Conservation (phyloP, 345 rosid genomes). For the Eucalyptus cloeziana region DNA sequence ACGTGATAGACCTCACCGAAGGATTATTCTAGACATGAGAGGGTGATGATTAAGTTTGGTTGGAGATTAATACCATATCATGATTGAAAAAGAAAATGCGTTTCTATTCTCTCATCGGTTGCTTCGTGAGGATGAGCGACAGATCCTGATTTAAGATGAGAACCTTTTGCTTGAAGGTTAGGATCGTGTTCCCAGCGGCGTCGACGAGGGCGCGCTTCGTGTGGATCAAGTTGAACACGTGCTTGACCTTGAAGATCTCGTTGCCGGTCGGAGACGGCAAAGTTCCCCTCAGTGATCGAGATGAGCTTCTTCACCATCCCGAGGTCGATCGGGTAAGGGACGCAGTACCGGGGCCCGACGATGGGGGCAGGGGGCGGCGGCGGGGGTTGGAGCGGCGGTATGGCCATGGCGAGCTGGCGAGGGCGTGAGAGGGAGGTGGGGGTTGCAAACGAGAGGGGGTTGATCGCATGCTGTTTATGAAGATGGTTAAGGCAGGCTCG, state of each 20-base stretch:
- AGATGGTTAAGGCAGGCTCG: not conserved
- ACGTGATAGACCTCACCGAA: not conserved
- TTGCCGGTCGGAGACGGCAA: constrained; percentile 6
- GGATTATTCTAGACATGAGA: not conserved
- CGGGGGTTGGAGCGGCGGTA: not conserved
- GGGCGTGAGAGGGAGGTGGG: not conserved
- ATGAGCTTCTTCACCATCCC: not conserved
- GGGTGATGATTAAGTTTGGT: not conserved
- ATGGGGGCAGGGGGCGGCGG: not conserved
- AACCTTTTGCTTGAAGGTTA: constrained; percentile 1
- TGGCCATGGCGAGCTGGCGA: not conserved
- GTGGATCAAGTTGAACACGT: not conserved
- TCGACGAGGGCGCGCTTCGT: constrained; percentile 1
- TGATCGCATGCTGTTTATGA: not conserved
- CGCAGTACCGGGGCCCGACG: constrained; percentile 4
- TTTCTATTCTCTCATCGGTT: not conserved
- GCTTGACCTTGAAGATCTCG: constrained; percentile 6
- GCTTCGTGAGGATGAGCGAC: not conserved
- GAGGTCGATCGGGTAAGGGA: constrained; percentile 4
- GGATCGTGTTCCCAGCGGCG: not conserved
- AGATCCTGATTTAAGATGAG: not conserved
- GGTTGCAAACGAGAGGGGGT: not conserved
- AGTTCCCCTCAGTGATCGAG: not conserved
- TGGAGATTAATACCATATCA: not conserved
- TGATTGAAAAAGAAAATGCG: not conserved